Percentiles rank a stretch among this genome's conserved stretches.
Evolutionary conservation across 495 filamentous ascomycete species (phyloP).

Genomic region (Tuber melanosporum): DNA sequence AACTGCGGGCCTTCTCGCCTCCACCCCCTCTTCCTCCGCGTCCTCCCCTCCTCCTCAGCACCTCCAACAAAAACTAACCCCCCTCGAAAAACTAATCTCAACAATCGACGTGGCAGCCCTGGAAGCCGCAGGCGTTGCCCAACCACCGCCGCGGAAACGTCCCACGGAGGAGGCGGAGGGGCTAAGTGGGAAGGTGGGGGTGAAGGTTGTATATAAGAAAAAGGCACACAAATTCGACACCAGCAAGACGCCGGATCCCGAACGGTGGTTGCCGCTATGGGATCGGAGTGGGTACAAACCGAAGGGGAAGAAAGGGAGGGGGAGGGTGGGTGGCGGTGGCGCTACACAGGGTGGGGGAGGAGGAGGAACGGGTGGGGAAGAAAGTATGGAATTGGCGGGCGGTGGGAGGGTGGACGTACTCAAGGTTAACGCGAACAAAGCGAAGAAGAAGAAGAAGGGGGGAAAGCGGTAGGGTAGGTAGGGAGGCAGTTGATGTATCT

Average conservation of each 20-base stretch:
- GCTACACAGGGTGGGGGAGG: slow-evolving; percentile 83
- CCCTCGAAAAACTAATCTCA: slow-evolving; percentile 58
- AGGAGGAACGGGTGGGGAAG: slow-evolving; percentile 73
- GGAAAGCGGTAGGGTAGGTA: slow-evolving; percentile 51
- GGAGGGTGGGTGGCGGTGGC: slow-evolving; percentile 60
- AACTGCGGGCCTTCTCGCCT: slow-evolving; percentile 74
- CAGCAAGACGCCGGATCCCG: slow-evolving; percentile 72
- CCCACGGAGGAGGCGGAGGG: slow-evolving; percentile 49
- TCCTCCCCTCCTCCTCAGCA: slow-evolving; percentile 48
- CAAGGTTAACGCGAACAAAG: slow-evolving; percentile 50
- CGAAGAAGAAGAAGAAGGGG: slow-evolving; percentile 68
- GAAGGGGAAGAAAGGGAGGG: slow-evolving; percentile 89
- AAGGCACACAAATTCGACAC: slow-evolving; percentile 74
- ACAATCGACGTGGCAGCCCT: slow-evolving; percentile 64
- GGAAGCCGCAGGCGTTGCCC: slow-evolving; percentile 68
- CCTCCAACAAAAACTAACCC: slow-evolving; percentile 58
- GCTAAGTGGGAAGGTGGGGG: slow-evolving; percentile 41
- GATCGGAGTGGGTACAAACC: slow-evolving; percentile 85
- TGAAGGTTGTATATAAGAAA: slow-evolving; percentile 51
- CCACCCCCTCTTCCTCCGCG: slow-evolving; percentile 57
- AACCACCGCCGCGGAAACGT: slow-evolving; percentile 56
- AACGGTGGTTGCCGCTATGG: slow-evolving; percentile 84
- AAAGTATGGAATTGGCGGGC: slow-evolving; percentile 58
- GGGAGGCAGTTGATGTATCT: slow-evolving; percentile 11
- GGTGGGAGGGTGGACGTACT: slow-evolving; percentile 55